These are phyloP conservation scores for Colletotrichum sp. DNA, from an alignment of 2,329 filamentous ascomycete species.

Conservation along the genomic window DNA sequence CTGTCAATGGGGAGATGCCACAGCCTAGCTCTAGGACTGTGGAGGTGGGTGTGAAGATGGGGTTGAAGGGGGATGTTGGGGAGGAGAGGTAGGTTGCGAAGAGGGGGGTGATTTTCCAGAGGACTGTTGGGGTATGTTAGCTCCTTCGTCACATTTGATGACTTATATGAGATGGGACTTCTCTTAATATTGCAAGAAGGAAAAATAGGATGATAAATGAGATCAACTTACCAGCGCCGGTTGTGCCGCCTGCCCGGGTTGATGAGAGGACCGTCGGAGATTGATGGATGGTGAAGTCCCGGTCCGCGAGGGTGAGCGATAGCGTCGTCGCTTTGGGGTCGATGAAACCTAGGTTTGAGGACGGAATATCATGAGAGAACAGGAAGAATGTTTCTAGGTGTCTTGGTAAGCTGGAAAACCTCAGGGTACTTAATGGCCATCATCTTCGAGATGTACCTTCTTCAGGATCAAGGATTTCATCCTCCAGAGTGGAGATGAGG, in stretches of 20 bases:
- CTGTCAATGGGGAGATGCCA: constrained; percentile 83
- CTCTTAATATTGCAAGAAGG: too few relatives aligned
- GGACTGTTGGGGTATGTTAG: constrained; percentile 53
- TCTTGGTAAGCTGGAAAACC: neutral
- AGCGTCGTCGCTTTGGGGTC: constrained; percentile 71
- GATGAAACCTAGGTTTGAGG: constrained; percentile 84
- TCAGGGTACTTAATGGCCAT: neutral
- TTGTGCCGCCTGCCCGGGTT: constrained; percentile 66
- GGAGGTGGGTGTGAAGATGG: constrained; percentile 59
- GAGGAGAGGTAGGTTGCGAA: constrained; percentile 82
- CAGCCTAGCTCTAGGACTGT: constrained; percentile 84
- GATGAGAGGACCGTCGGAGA: constrained; percentile 84
- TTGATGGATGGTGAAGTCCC: constrained; percentile 80
- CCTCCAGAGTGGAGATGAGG: constrained; percentile 39
- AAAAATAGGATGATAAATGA: too few relatives aligned
- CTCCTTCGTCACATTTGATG: too few relatives aligned
- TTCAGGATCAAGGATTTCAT: constrained; percentile 53
- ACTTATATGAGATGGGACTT: too few relatives aligned
- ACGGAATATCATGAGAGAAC: constrained; percentile 78
- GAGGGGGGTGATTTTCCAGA: constrained; percentile 89
- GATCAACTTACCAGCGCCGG: constrained; percentile 50
- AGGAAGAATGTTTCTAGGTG: constrained; percentile 84
- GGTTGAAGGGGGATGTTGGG: constrained; percentile 63
- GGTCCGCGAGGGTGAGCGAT: constrained; percentile 70
- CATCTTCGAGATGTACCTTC: constrained; percentile 40